Evolutionary conservation across 345 rosid genomes (phyloP).

Genomic region (Litchi chinensis): DNA sequence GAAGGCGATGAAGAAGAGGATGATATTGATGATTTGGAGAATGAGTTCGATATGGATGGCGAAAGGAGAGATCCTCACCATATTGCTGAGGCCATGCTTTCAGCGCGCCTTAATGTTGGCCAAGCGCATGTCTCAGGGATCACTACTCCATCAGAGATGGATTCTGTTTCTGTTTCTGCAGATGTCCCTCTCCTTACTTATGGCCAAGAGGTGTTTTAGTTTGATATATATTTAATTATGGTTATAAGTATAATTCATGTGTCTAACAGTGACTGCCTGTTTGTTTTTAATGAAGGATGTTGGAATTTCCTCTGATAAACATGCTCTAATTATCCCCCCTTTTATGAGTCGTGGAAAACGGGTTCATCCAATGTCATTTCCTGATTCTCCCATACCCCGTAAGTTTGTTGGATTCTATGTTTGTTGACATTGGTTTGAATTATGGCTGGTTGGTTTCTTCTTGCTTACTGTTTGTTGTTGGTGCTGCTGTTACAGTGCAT

Average conservation of each 20-base stretch:
- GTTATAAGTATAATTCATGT: neutral
- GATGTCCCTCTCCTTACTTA: constrained; percentile 74
- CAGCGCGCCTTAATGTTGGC: constrained; percentile 53
- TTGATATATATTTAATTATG: neutral
- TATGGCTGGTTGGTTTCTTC: neutral
- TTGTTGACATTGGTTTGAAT: constrained; percentile 7
- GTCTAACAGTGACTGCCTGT: constrained; percentile 4
- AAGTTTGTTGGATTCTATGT: constrained; percentile 30
- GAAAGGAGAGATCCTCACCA: constrained; percentile 42
- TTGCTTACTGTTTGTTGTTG: constrained; percentile 16
- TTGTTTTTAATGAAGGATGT: constrained; percentile 47
- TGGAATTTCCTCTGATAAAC: constrained; percentile 71
- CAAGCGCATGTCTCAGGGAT: constrained; percentile 33
- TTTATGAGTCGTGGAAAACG: constrained; percentile 53
- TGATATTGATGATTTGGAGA: constrained; percentile 60
- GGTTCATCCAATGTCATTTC: constrained; percentile 52
- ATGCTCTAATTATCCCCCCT: constrained; percentile 80
- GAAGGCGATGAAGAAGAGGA: constrained; percentile 83
- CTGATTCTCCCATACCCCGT: constrained; percentile 62
- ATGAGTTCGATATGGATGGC: constrained; percentile 50
- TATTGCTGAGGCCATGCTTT: constrained; percentile 48
- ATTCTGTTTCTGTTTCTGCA: constrained; percentile 52
- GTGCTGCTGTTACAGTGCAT: constrained; percentile 51
- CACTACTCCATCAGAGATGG: constrained; percentile 48
- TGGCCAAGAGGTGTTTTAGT: constrained; percentile 60